phyloP scores from a whole-genome alignment of 2,329 filamentous ascomycete species.

The Trichoderma sp. region DNA sequence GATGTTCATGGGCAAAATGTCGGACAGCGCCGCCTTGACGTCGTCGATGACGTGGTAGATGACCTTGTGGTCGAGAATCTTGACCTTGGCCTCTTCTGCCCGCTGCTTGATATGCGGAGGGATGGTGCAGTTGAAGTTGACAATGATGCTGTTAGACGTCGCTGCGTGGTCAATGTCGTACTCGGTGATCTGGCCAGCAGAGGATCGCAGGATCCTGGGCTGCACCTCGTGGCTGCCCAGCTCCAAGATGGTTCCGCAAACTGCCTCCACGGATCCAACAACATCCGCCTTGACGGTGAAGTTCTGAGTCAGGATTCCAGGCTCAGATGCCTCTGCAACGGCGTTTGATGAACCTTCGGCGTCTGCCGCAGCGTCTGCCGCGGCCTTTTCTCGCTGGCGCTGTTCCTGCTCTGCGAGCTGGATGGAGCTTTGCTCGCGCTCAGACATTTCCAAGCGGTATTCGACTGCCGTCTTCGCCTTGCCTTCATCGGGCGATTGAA shows the following conservation, averaged over 20 bases:
- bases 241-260: conserved; percentile 70
- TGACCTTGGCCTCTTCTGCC: conserved; percentile 69
- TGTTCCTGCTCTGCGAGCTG: conserved; percentile 74
- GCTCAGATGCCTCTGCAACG: conserved; percentile 34
- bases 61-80: conserved; percentile 79
- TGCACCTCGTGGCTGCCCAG: conserved; percentile 83
- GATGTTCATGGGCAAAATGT: conserved; percentile 64
- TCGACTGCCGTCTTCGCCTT: conserved; percentile 74
- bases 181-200: conserved; percentile 75
- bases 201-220: conserved; percentile 71
- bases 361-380: conserved; percentile 37
- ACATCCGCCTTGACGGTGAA: conserved; percentile 94
- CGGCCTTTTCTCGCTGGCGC: conserved; percentile 55
- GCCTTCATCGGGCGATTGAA: conserved; percentile 77
- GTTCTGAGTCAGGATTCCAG: conserved; percentile 57
- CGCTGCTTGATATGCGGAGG: conserved; percentile 64
- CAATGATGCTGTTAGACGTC: conserved; percentile 68
- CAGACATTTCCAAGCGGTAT: conserved; percentile 69
- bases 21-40: conserved; percentile 64
- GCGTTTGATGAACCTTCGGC: conserved; percentile 33
- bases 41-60: conserved; percentile 79
- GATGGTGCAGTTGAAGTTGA: conserved; percentile 80
- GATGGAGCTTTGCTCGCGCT: conserved; percentile 70
- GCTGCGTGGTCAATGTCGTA: conserved; percentile 87
- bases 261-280: conserved; percentile 87